phyloP scores from a whole-genome alignment of 1,284 basidiomycete genomes.

The Ganoderma leucocontextum region DNA sequence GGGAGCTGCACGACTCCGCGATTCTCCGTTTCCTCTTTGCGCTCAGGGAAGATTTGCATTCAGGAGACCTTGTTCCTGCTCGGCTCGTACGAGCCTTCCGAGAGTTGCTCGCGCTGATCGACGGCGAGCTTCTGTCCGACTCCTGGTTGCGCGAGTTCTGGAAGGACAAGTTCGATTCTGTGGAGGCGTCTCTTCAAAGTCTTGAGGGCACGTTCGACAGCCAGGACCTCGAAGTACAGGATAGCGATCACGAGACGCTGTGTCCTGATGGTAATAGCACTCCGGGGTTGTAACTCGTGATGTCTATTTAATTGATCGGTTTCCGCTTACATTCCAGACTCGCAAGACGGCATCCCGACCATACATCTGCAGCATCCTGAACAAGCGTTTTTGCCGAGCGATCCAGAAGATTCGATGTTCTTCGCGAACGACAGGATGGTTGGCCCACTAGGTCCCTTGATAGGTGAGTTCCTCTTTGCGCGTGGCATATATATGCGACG shows the following conservation, averaged over 20 bases:
- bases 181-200: not conserved
- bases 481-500: not conserved
- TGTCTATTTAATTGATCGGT: not conserved
- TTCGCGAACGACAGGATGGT: not conserved
- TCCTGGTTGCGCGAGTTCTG: constrained; percentile 18
- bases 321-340: not conserved
- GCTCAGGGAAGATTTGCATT: not conserved
- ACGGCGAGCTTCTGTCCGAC: constrained; percentile 14
- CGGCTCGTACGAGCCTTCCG: constrained; percentile 4
- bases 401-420: not conserved
- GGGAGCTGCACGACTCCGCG: constrained; percentile 20
- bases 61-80: constrained; percentile 4
- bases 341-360: not conserved
- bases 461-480: not conserved
- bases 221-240: not conserved
- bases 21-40: not conserved
- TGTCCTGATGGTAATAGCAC: not conserved
- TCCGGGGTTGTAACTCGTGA: not conserved
- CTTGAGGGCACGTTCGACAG: constrained; percentile 5
- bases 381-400: not conserved
- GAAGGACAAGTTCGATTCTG: constrained; percentile 16
- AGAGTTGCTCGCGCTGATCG: constrained; percentile 3
- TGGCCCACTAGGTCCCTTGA: not conserved
- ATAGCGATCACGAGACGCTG: not conserved
- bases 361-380: not conserved